Conservation (phyloP, 768 basidiomycete genomes). For the Rhizopogon roseolus region DNA sequence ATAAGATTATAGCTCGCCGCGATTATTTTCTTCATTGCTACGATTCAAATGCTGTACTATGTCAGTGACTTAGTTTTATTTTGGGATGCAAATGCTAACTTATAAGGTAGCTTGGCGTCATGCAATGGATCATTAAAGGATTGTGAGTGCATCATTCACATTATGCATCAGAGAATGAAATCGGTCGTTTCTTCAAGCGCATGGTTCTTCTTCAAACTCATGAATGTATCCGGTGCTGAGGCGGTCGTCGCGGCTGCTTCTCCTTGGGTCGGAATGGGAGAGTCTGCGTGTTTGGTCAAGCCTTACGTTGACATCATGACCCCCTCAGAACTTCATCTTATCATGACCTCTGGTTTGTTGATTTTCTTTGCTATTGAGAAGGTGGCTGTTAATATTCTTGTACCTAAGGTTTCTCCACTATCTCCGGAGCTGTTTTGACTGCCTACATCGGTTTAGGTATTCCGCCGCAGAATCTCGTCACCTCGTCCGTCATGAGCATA, state of each 20-base stretch:
- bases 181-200: constrained; percentile 41
- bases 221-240: constrained; percentile 93
- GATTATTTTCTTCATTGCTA: constrained; percentile 93
- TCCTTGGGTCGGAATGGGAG: constrained; percentile 92
- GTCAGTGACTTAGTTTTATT: constrained; percentile 8
- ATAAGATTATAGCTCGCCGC: constrained; percentile 45
- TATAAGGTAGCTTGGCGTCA: constrained; percentile 56
- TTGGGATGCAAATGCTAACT: not conserved
- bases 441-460: constrained; percentile 82
- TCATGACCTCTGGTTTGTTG: constrained; percentile 74
- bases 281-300: constrained; percentile 79
- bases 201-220: constrained; percentile 89
- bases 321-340: constrained; percentile 76
- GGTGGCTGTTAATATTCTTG: not conserved
- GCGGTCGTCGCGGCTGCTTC: constrained; percentile 90
- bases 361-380: not conserved
- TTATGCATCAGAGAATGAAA: not conserved
- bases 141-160: constrained; percentile 47
- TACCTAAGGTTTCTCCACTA: constrained; percentile 71
- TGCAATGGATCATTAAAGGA: constrained; percentile 89
- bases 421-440: constrained; percentile 83
- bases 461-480: constrained; percentile 74
- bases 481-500: constrained; percentile 92
- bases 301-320: constrained; percentile 87
- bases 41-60: constrained; percentile 89